Percentiles rank a stretch among this genome's conserved stretches.
Conservation (phyloP, 805 yeast genomes). For the Naumovozyma baii region DNA sequence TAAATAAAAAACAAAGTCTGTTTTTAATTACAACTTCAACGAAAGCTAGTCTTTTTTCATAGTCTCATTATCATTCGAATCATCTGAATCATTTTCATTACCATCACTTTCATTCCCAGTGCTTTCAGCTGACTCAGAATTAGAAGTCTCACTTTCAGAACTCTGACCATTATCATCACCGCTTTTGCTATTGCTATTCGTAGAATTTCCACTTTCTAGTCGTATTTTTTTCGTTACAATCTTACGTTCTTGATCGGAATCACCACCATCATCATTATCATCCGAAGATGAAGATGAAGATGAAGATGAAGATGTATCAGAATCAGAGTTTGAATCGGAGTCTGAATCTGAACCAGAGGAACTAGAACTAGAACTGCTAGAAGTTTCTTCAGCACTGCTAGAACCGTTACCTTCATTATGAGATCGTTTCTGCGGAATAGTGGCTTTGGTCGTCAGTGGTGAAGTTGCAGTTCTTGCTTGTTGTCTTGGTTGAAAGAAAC, state of each 20-base stretch:
- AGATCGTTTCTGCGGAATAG: slow-evolving; percentile 18
- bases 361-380: background rate
- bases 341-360: background rate
- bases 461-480: slow-evolving; percentile 9
- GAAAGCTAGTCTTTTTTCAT: no score
- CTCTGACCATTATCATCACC: slow-evolving; percentile 22
- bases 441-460: slow-evolving; percentile 8
- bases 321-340: background rate
- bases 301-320: background rate
- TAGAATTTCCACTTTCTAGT: slow-evolving; percentile 1
- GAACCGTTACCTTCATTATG: slow-evolving; percentile 8
- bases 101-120: slow-evolving; percentile 37
- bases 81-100: slow-evolving; percentile 12
- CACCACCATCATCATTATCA: slow-evolving; percentile 4
- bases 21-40: background rate
- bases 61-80: background rate
- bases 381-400: background rate
- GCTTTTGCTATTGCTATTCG: slow-evolving; percentile 17
- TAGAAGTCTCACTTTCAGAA: slow-evolving; percentile 27
- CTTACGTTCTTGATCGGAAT: slow-evolving; percentile 12
- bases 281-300: background rate
- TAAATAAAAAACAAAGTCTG: background rate
- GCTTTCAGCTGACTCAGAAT: slow-evolving; percentile 29
- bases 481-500: slow-evolving; percentile 30
- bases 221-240: slow-evolving; percentile 37